Base-by-base conservation (phyloP, 305 asterid genomes). In the Andrographis paniculata region DNA sequence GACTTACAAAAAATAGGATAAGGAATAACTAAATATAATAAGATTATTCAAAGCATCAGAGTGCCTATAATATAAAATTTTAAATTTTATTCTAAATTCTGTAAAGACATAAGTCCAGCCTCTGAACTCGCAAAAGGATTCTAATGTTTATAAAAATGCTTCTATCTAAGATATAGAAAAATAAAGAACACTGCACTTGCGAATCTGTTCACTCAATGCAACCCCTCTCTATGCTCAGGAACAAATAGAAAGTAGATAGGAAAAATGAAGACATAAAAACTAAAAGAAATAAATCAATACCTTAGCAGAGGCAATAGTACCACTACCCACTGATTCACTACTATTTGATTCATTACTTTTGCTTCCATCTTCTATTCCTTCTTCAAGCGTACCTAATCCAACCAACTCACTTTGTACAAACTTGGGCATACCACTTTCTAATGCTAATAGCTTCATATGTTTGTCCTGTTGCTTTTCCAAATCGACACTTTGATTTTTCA, bases 321-420 rank as follows among this genome's bases (percentile, higher is more conserved):
- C 71, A 63, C 62, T 62, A 67, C 62, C 84, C 47, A 33, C 66
- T 22, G 81, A 71, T 69, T 67, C 87, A 62, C 64, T 55, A 5
- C 76, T 56, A 71, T 84, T 69, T 48, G 68, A 58, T 70, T 80
- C 71, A 56, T 72, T 63, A 70, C 74, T 72, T 56, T 61, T 73
- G 18, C 68, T 73, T 62, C 71, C 94, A 41, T 66, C 75, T 61
- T 76, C 96, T 73, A 77, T 80, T 65, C 68, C 93, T 73, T 87
- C 96, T 50, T 77, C 82, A 63, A 84, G 76, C 28, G 73, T 70
- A 40, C 65, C 82, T 59, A 87, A 66, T 60, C 66, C 69, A 44
- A 43, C 39, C 18, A 86, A 50, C 57, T 62, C 57, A 37, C 55
- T 68, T 52, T 23, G 68, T 35, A 58, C 24, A 58, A 66, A 18